phyloP scores from a whole-genome alignment of 202 grass and related monocot species.

The Zizania palustris region DNA sequence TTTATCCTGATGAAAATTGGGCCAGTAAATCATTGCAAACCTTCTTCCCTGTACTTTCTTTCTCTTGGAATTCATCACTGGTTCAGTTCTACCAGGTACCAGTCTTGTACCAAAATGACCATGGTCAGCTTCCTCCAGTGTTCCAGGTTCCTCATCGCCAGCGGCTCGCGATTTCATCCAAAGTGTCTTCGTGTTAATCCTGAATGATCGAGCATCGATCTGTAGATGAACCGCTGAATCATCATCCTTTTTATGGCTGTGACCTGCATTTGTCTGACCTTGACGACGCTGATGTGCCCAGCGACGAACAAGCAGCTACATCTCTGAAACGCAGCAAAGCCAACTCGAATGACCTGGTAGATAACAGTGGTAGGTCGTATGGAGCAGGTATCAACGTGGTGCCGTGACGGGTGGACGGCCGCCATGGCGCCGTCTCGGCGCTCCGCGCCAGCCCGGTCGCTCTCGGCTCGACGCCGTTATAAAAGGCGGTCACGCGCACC shows the following conservation, averaged over 20 bases:
- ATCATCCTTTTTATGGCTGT: conserved; percentile 29
- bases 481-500: background rate
- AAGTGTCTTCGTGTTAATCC: conserved; percentile 52
- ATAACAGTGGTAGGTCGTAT: background rate
- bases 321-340: background rate
- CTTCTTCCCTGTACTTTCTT: background rate
- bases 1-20: conserved; percentile 59
- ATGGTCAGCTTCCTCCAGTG: conserved; percentile 45
- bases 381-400: too few species aligned
- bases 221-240: conserved; percentile 40
- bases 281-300: background rate
- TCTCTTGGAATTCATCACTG: background rate
- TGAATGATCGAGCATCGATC: conserved; percentile 41
- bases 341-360: background rate
- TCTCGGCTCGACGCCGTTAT: background rate
- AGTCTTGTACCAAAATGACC: conserved; percentile 52
- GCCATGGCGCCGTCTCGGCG: too few species aligned
- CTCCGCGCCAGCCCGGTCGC: background rate
- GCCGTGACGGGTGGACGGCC: background rate
- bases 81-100: conserved; percentile 34
- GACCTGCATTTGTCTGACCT: background rate
- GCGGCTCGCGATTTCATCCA: conserved; percentile 47
- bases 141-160: conserved; percentile 39
- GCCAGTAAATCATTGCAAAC: conserved; percentile 33
- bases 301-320: background rate